Percentiles rank a stretch among this genome's conserved stretches.
Evolutionary conservation across 257 asterid genomes (phyloP).

Genomic region (Primulina tabacum): DNA sequence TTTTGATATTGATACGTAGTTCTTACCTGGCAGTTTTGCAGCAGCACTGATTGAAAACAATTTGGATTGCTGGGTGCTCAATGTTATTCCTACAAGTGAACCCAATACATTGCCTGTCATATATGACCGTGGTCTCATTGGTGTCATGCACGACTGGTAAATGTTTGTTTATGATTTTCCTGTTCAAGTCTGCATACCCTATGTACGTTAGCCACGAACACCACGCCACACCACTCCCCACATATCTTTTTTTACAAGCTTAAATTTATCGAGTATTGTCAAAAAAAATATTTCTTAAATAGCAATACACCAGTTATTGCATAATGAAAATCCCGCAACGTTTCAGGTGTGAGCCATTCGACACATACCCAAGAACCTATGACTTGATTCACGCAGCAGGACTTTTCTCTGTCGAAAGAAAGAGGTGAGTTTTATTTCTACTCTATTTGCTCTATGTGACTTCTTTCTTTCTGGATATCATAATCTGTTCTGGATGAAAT

Average conservation of each 20-base stretch:
- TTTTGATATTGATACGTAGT: slow-evolving; percentile 6
- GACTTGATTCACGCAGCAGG: slow-evolving; percentile 59
- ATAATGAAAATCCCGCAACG: neutral
- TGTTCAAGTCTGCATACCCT: neutral
- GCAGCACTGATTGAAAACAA: slow-evolving; percentile 54
- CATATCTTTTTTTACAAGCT: neutral
- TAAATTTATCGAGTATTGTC: slow-evolving; percentile 9
- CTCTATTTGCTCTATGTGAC: neutral
- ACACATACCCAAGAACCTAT: slow-evolving; percentile 71
- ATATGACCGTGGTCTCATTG: slow-evolving; percentile 63
- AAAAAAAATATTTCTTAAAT: no score
- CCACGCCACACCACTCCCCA: neutral
- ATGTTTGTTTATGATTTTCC: neutral
- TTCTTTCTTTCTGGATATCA: no score
- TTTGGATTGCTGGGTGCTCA: slow-evolving; percentile 65
- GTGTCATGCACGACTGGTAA: slow-evolving; percentile 74
- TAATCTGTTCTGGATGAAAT: neutral
- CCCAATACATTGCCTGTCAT: slow-evolving; percentile 57
- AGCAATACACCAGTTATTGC: neutral
- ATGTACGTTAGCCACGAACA: neutral
- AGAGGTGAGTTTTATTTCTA: slow-evolving; percentile 33
- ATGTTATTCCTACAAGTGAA: slow-evolving; percentile 54
- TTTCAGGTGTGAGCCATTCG: slow-evolving; percentile 74
- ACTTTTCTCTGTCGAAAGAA: slow-evolving; percentile 56
- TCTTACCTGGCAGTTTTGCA: slow-evolving; percentile 42